Base-by-base conservation (phyloP, 495 filamentous ascomycete genomes). In the Pyrenula aspistea region DNA sequence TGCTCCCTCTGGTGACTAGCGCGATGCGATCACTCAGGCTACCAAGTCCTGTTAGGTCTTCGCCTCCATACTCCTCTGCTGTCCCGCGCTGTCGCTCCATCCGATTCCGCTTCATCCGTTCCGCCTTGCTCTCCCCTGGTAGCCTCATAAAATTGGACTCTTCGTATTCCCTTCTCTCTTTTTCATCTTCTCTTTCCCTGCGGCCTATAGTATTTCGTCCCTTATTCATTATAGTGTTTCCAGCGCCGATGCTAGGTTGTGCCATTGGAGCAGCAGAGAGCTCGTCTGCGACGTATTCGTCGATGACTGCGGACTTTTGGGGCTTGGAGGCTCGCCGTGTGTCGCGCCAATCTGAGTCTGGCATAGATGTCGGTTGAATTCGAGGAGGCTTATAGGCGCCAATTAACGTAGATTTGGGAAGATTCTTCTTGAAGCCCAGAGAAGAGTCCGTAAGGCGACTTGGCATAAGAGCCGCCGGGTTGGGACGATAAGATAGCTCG, bases 81-180 rank as follows among this genome's bases (percentile, higher is more conserved):
- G 73, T 75, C 23, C 57, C 63, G 59, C 73, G 73, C 21, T 68
- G 68, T 42, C 72, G 73, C 60, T 82, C 78, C 12, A 74, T 72
- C 36, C 71, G 66, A 22, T 57, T 55, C 47, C 64, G 64, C 68
- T 76, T 76, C 55, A 71, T 68, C 53, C 64, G 61, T 21, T 92
- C 86, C 73, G 88, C 89, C 78, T 91, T 92, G 67, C 83, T 86
- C 63, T 85, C 79, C 67, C 83, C 84, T 19, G 89, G 89, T 63
- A 96, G 74, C 55, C 91, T 80, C 21, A 89, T 80, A 63, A 94
- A 90, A 71, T 96, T 92, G 58, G 71, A 76, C 72, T 96, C 91
- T 73, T 96, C 91, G 68, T 93, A 96, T 23, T 82, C 77, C 48
- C 73, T 77, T 49, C 84, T 73, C 63, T 91, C 89, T 2, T 76